Conservation (phyloP, 2,329 filamentous ascomycete genomes). For the Bipolaris victoriae region DNA sequence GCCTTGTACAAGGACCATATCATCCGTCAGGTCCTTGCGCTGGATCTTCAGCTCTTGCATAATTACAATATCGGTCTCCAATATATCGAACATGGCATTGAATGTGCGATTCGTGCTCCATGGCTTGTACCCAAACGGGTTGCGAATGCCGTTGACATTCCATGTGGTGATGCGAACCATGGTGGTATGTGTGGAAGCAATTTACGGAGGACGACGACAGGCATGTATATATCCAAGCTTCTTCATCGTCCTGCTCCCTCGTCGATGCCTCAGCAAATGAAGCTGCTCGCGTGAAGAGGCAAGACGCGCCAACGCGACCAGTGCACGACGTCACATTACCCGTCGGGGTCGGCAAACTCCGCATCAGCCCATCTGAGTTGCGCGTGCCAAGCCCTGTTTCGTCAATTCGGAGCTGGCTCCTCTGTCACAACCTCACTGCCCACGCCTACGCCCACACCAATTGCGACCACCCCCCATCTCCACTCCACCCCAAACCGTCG, state of each 20-base stretch:
- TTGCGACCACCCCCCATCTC: slow-evolving; percentile 35
- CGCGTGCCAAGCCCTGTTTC: slow-evolving; percentile 25
- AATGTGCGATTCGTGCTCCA: slow-evolving; percentile 57
- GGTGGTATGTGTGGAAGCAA: slow-evolving; percentile 1
- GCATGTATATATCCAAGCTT: slow-evolving; percentile 8
- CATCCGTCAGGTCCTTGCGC: slow-evolving; percentile 86
- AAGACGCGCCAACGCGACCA: slow-evolving; percentile 18
- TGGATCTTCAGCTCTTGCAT: slow-evolving; percentile 98
- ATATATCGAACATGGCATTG: slow-evolving; percentile 85
- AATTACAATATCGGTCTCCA: slow-evolving; percentile 90
- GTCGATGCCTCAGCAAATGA: background rate
- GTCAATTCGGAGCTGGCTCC: slow-evolving; percentile 28
- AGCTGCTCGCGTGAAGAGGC: background rate
- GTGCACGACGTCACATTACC: slow-evolving; percentile 36
- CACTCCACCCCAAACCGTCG: slow-evolving; percentile 37
- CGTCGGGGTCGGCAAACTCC: slow-evolving; percentile 18
- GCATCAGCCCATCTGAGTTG: slow-evolving; percentile 16
- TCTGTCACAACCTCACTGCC: slow-evolving; percentile 29
- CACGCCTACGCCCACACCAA: slow-evolving; percentile 30
- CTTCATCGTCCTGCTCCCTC: slow-evolving; percentile 9
- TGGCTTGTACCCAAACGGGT: slow-evolving; percentile 61
- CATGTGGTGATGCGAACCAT: slow-evolving; percentile 79
- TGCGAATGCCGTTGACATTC: slow-evolving; percentile 63
- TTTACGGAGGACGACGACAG: slow-evolving; percentile 14
- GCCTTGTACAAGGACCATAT: slow-evolving; percentile 92